These are phyloP conservation scores for Eucalyptus curtisii DNA, from an alignment of 345 rosid species.

Conservation along the genomic window DNA sequence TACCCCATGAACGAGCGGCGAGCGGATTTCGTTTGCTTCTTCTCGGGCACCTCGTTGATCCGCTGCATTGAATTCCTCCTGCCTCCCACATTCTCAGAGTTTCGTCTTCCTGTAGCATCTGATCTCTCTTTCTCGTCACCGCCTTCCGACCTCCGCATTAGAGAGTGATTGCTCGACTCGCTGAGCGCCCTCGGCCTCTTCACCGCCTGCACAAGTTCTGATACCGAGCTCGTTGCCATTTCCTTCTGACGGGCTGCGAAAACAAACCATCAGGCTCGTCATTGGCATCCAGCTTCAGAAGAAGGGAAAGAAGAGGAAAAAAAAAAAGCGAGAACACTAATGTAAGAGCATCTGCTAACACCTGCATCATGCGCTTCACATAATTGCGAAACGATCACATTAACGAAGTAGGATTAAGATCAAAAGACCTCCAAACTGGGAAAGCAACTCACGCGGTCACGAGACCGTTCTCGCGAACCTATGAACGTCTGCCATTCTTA, in stretches of 20 bases:
- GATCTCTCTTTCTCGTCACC: slow-evolving; percentile 18
- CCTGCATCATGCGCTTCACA: not conserved
- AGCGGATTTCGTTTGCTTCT: slow-evolving; percentile 42
- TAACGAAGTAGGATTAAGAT: not conserved
- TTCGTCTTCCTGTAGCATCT: slow-evolving; percentile 29
- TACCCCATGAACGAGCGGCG: slow-evolving; percentile 89
- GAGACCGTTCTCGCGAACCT: not conserved
- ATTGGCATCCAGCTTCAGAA: not conserved
- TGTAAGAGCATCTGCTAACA: not conserved
- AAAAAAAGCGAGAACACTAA: not conserved
- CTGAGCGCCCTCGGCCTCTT: slow-evolving; percentile 76
- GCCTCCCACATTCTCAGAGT: slow-evolving; percentile 42
- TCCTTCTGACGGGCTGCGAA: slow-evolving; percentile 81
- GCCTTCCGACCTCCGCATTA: slow-evolving; percentile 39
- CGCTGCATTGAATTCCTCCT: slow-evolving; percentile 49
- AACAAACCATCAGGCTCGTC: not conserved
- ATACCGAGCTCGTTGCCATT: slow-evolving; percentile 54
- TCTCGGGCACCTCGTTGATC: slow-evolving; percentile 64
- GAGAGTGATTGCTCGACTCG: slow-evolving; percentile 50
- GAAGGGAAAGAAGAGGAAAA: not conserved
- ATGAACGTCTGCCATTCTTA: not conserved
- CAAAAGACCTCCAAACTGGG: not conserved
- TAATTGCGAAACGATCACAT: not conserved
- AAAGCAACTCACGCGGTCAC: not conserved
- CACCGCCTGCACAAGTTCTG: slow-evolving; percentile 82